phyloP scores from a whole-genome alignment of 495 filamentous ascomycete genomes.

The Xylaria intraflava region DNA sequence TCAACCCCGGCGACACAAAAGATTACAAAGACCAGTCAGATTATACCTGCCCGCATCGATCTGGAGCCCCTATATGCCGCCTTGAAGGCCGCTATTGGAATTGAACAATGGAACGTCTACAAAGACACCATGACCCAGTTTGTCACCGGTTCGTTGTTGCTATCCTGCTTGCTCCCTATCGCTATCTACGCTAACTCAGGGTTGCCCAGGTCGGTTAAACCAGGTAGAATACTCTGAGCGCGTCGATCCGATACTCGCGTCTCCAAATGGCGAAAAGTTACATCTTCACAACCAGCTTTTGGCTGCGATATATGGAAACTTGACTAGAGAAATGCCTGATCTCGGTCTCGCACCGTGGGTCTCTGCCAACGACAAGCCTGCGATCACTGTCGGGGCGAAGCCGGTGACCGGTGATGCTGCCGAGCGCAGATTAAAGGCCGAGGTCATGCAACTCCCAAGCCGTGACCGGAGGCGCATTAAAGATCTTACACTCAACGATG shows the following conservation, averaged over 20 bases:
- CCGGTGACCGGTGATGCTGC: slow-evolving; percentile 81
- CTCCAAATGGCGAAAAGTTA: slow-evolving; percentile 60
- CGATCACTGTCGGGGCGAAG: slow-evolving; percentile 62
- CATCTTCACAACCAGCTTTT: slow-evolving; percentile 91
- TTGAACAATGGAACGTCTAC: slow-evolving; percentile 82
- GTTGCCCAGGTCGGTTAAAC: slow-evolving; percentile 64
- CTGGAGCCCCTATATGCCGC: slow-evolving; percentile 83
- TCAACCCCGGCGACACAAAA: slow-evolving; percentile 52
- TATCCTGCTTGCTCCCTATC: slow-evolving; percentile 10
- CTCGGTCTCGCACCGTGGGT: slow-evolving; percentile 93
- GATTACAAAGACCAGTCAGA: slow-evolving; percentile 59
- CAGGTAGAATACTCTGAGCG: slow-evolving; percentile 73
- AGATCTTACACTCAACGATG: slow-evolving; percentile 55
- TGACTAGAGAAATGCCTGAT: slow-evolving; percentile 81
- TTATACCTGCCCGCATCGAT: slow-evolving; percentile 69
- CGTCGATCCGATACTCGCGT: slow-evolving; percentile 64
- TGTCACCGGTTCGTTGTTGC: slow-evolving; percentile 60
- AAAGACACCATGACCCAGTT: slow-evolving; percentile 78
- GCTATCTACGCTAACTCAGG: slow-evolving; percentile 12
- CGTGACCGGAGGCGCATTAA: slow-evolving; percentile 84
- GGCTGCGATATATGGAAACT: slow-evolving; percentile 77
- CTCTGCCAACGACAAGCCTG: slow-evolving; percentile 91
- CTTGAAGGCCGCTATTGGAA: slow-evolving; percentile 67
- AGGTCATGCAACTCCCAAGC: slow-evolving; percentile 86
- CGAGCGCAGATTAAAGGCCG: slow-evolving; percentile 82